Evolutionary conservation across 768 basidiomycete genomes (phyloP), one percentile per base, ranked within the genome.

Genomic region (Kwoniella mangroviensis): DNA sequence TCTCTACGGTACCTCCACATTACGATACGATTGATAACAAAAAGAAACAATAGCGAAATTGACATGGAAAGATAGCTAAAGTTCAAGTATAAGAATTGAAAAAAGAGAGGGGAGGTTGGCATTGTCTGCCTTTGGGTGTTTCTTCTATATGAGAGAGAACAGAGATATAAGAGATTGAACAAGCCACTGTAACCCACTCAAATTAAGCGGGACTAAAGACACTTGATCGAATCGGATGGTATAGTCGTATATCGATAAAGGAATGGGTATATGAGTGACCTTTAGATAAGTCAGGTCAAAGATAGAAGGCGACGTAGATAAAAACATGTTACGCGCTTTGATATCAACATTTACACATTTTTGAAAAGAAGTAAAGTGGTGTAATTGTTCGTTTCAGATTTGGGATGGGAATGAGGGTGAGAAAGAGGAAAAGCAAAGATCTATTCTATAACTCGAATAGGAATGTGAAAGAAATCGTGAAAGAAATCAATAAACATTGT

Each of bases 401-500:
- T 3, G 21, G 54, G 15, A 34, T 26, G 21, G 56, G 12, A 26
- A 34, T 19, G 56, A 40, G 17, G 24, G n/a, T 58, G 28, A 34
- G 12, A 58, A 58, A 34, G 5, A 58, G 34, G 40, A 34, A 58
- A 58, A 34, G 9, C 21, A 57, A 28, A n/a, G 45, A 13, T 49
- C 45, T 49, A 34, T 34, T 34, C 34, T 34, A 34, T 34, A 34
- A 6, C 34, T 34, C 34, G 6, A 55, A n/a, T 13, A 51, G 21
- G 21, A 21, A 55, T 13, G 19, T 41, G 56, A 56, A 13, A 15
- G 21, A 34, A 56, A 21, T 52, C 24, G 19, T 41, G 56, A 56
- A 13, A 15, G 21, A 34, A 56, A 21, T 52, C 24, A 66, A 56
- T 59, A 66, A 43, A 66, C 65, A 45, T 57, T 55, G 22, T 34